Evolutionary conservation across 768 basidiomycete species (phyloP).

Genomic region (Kwoniella sp.): DNA sequence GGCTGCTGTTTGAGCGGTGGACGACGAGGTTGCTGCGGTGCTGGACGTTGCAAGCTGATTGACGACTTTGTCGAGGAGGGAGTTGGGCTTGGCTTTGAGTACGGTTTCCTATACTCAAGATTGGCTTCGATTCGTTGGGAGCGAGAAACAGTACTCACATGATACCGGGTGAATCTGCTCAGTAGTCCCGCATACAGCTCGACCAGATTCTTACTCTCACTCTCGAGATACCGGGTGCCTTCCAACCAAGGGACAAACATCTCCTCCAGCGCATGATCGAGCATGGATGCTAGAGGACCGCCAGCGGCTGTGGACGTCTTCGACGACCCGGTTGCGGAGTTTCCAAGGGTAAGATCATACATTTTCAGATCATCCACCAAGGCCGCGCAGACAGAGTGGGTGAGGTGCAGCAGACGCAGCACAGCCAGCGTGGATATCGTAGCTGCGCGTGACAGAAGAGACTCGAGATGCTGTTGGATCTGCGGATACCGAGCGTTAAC

Average conservation of each 20-base stretch:
- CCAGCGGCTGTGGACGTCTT: slow-evolving; percentile 48
- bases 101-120: slow-evolving; percentile 46
- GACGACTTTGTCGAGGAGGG: slow-evolving; percentile 85
- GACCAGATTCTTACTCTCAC: slow-evolving; percentile 76
- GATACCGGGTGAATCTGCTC: slow-evolving; percentile 74
- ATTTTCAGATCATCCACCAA: slow-evolving; percentile 87
- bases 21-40: slow-evolving; percentile 50
- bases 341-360: slow-evolving; percentile 69
- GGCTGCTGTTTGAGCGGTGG: slow-evolving; percentile 62
- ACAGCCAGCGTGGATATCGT: slow-evolving; percentile 82
- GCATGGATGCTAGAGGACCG: slow-evolving; percentile 67
- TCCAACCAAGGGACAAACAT: slow-evolving; percentile 91
- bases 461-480: slow-evolving; percentile 97
- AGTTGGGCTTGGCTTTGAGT: slow-evolving; percentile 57
- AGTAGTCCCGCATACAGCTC: slow-evolving; percentile 73
- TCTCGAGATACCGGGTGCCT: slow-evolving; percentile 83
- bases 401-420: slow-evolving; percentile 81
- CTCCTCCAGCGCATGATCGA: slow-evolving; percentile 95
- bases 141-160: slow-evolving; percentile 58
- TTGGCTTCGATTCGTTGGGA: not conserved
- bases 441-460: slow-evolving; percentile 69
- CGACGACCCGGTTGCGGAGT: slow-evolving; percentile 4
- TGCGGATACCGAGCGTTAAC: slow-evolving; percentile 52
- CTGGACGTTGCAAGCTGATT: slow-evolving; percentile 76
- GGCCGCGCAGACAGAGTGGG: slow-evolving; percentile 69